Evolutionary conservation across 1,139 yeast species (phyloP).

Genomic region (Nadsonia starkeyi-henricii): DNA sequence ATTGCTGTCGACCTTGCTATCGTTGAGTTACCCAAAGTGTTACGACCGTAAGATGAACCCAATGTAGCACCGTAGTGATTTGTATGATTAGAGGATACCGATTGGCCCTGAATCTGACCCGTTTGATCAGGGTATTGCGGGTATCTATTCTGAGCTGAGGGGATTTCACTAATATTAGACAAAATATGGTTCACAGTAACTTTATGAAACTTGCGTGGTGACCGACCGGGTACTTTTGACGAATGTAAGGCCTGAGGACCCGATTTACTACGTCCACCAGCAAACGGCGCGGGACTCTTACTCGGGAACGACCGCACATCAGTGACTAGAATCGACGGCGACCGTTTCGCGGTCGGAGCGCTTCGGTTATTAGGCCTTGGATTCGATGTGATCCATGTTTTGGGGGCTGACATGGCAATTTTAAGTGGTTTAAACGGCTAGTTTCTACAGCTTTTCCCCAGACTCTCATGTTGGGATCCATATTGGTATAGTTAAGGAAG

Average conservation of each 20-base stretch:
- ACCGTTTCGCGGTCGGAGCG: slow-evolving; percentile 35
- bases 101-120: too few species aligned
- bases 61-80: slow-evolving; percentile 1
- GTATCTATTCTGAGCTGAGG: slow-evolving; percentile 54
- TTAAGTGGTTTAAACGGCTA: too few species aligned
- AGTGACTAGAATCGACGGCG: slow-evolving; percentile 87
- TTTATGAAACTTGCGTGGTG: slow-evolving; percentile 11
- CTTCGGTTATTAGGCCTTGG: too few species aligned
- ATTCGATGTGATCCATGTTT: too few species aligned
- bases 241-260: neutral
- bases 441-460: too few species aligned
- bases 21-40: neutral
- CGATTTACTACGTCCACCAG: slow-evolving; percentile 9
- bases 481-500: too few species aligned
- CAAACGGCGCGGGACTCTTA: slow-evolving; percentile 74
- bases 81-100: neutral
- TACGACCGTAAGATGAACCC: neutral
- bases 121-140: too few species aligned
- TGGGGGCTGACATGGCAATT: too few species aligned
- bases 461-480: too few species aligned
- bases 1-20: too few species aligned
- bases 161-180: slow-evolving; percentile 70
- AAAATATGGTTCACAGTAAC: slow-evolving; percentile 29
- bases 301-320: slow-evolving; percentile 55
- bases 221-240: neutral